Conservation (phyloP, 108 stramenopile genomes). For the Skeletonema menzelii region DNA sequence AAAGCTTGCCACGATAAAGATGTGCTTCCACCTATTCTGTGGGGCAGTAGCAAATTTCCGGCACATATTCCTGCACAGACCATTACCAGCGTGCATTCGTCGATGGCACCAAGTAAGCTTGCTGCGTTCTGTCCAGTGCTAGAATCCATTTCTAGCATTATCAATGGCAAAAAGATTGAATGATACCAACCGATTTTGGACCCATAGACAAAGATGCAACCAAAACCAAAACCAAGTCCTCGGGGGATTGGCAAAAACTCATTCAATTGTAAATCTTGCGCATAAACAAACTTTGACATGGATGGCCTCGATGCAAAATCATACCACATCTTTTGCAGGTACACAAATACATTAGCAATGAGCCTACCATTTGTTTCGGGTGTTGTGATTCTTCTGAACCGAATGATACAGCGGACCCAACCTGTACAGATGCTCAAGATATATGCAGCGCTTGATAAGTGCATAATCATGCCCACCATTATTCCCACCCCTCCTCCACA, state of each 20-base stretch:
- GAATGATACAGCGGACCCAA: constrained; percentile 21
- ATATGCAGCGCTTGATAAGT: constrained; percentile 19
- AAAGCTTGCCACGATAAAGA: constrained; percentile 58
- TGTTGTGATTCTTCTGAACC: constrained; percentile 14
- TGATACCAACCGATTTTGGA: constrained; percentile 85
- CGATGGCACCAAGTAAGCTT: constrained; percentile 70
- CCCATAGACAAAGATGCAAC: constrained; percentile 69
- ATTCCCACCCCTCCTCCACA: constrained; percentile 55
- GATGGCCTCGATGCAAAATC: background rate
- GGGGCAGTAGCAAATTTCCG: constrained; percentile 42
- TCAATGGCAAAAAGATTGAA: constrained; percentile 67
- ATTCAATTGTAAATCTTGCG: background rate
- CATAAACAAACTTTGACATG: background rate
- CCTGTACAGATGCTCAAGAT: constrained; percentile 21
- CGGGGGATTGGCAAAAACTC: constrained; percentile 17
- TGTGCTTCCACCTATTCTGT: background rate
- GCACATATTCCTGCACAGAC: constrained; percentile 81
- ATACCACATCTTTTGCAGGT: constrained; percentile 8
- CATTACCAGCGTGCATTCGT: constrained; percentile 73
- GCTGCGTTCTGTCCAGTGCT: constrained; percentile 33
- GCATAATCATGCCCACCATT: constrained; percentile 44
- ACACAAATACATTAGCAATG: background rate
- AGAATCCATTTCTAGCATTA: constrained; percentile 80
- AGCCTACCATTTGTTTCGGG: background rate
- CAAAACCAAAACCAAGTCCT: constrained; percentile 44